Base-by-base conservation (phyloP, 768 basidiomycete genomes). In the Collybia sordida region DNA sequence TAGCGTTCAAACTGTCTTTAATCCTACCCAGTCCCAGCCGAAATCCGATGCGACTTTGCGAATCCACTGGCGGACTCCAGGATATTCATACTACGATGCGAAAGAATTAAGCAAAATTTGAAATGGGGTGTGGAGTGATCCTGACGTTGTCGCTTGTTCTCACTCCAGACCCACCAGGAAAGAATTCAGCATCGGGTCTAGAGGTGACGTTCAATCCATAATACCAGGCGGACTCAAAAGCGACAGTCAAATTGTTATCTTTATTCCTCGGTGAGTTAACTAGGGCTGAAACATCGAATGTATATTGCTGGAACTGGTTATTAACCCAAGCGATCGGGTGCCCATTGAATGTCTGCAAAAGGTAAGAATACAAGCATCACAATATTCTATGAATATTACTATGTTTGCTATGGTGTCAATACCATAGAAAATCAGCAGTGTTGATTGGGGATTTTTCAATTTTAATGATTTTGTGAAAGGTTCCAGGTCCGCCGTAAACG, bases 1-100 rank as follows among this genome's bases (percentile, higher is more conserved):
- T 35, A 21, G 6, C 5, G 17, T 23, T n/a, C 9, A 35, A 28
- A 23, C 17, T 14, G n/a, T 15, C 19, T 36, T 8, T 19, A 21
- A 4, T 49, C 62, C 21, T 49, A 81, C 78, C 81, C 80, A 83
- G 61, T 83, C 81, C 80, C 81, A 84, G 2, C 82, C 81, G 49
- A 81, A 83, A 57, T 84, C 81, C 1, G 72, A 75, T 28, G 73
- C 67, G 4, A 72, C 68, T 58, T 84, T 82, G 3, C 81, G 72
- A 24, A 81, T 67, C 63, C 70, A 81, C 25, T 72, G 67, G 37
- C 74, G 73, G 34, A 77, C 69, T 14, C 70, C 72, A 12, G 78
- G 74, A 52, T 77, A 80, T 54, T 81, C 80, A 47, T 71, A 81
- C 78, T 81, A 35, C 11, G 38, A 17, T 12, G 35, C 21, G 31